Evolutionary conservation across 495 filamentous ascomycete genomes (phyloP), one percentile per base, ranked within the genome.

Genomic region (Xylaria castorea): DNA sequence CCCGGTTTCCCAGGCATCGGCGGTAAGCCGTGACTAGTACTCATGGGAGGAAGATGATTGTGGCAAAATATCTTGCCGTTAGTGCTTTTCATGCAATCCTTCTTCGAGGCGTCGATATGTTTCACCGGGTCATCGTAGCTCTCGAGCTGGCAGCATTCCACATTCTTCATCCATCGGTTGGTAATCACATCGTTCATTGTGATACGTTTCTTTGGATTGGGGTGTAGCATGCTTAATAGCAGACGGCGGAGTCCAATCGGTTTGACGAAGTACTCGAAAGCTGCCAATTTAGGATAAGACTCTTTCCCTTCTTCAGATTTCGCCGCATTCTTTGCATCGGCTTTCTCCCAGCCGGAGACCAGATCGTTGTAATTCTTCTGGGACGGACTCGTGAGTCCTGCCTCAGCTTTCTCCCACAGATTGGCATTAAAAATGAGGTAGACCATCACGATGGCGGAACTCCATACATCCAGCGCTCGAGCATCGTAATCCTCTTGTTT

Each of bases 391-490:
- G 86, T 77, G 11, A 80, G 69, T 18, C 81, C 80, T 20, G 84
- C 64, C 66, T 84, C 82, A 20, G 89, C 92, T 46, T 86, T 85
- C 60, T 86, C 79, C 92, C 92, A 95, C 5, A 93, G 81, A 25
- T 85, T 85, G 57, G 88, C 91, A 32, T 86, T 85, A 70, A 89
- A 91, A 62, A 86, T 87, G 73, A 95, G 86, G 73, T 89, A 87
- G 48, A 94, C 76, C 83, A 90, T 93, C 70, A 93, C 89, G 67
- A 95, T 88, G 25, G 90, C 93, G 60, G 91, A 90, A 63, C 90
- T 91, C 93, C 93, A 95, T 27, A 94, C 89, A 74, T 95, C 93
- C 32, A 94, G 80, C 4, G 89, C 85, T 42, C 92, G 88, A 9
- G 93, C 90, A 79, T 95, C 93, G 80, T 95, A 95, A 5, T 88